Conservation (phyloP, 2,329 filamentous ascomycete species). For the Fusarium acutatum region DNA sequence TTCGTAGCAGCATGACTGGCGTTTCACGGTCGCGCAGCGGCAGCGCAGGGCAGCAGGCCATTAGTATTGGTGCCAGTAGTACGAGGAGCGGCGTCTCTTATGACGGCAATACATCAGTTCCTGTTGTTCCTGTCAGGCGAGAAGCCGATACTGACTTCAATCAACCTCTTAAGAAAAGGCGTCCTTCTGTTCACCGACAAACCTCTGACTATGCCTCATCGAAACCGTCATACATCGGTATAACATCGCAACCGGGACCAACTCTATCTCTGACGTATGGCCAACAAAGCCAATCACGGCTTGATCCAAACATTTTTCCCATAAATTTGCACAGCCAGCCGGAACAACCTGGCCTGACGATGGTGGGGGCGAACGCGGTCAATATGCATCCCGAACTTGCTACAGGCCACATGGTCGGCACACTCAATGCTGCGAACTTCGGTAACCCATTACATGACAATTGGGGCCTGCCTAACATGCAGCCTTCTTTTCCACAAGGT, state of each 20-base stretch:
- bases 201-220: conserved; percentile 45
- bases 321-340: conserved; percentile 38
- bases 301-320: conserved; percentile 41
- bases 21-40: conserved; percentile 29
- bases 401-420: conserved; percentile 7
- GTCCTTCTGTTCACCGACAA: conserved; percentile 40
- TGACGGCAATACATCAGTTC: conserved; percentile 27
- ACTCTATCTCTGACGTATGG: conserved; percentile 24
- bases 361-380: conserved; percentile 41
- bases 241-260: conserved; percentile 27
- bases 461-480: conserved; percentile 42
- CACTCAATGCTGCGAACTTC: conserved; percentile 40
- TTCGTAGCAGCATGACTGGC: conserved; percentile 47
- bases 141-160: conserved; percentile 42
- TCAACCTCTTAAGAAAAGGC: conserved; percentile 43
- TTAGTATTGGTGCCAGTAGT: neutral
- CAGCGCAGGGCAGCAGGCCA: conserved; percentile 17
- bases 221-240: conserved; percentile 41
- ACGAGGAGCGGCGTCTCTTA: conserved; percentile 17
- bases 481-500: conserved; percentile 20
- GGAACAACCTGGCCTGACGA: conserved; percentile 41
- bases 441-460: conserved; percentile 35
- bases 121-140: conserved; percentile 44
- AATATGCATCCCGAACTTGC: conserved; percentile 38
- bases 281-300: conserved; percentile 31